A percentile compares a stretch with the other conserved stretches of the same genome.
These are phyloP conservation scores for Colletotrichum sansevieriae DNA, from an alignment of 2,329 filamentous ascomycete genomes.

Conservation along the genomic window DNA sequence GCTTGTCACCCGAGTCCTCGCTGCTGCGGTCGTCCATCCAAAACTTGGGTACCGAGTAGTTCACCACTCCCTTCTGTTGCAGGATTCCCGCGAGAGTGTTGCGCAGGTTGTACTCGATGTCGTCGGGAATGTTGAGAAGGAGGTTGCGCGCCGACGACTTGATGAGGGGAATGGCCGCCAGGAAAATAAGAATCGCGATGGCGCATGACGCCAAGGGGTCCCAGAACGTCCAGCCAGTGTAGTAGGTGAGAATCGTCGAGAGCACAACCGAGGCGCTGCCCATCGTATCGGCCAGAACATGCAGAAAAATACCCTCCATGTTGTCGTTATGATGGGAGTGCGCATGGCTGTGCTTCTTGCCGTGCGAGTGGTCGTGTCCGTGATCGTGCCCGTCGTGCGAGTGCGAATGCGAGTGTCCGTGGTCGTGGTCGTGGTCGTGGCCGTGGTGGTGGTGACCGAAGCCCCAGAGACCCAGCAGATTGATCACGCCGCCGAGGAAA, in stretches of 20 bases:
- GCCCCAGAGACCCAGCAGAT: constrained; percentile 90
- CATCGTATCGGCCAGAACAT: constrained; percentile 93
- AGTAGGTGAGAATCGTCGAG: constrained; percentile 88
- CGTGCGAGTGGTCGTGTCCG: constrained; percentile 56
- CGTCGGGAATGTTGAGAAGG: constrained; percentile 85
- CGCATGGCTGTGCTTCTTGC: constrained; percentile 55
- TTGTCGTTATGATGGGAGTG: constrained; percentile 84
- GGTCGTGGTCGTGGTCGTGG: constrained; percentile 58
- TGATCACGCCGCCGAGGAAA: constrained; percentile 86
- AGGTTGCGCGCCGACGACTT: constrained; percentile 85
- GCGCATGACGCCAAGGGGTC: constrained; percentile 94
- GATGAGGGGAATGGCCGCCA: constrained; percentile 91
- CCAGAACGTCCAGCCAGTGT: constrained; percentile 92
- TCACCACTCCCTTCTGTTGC: constrained; percentile 84
- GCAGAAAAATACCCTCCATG: constrained; percentile 96
- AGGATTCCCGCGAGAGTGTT: constrained; percentile 87
- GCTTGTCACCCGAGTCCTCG: constrained; percentile 58
- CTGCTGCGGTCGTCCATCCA: constrained; percentile 81
- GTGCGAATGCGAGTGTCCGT: constrained; percentile 53
- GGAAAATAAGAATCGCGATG: constrained; percentile 92
- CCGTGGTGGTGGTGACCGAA: constrained; percentile 78
- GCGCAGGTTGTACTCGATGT: constrained; percentile 88
- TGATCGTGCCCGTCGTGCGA: constrained; percentile 56
- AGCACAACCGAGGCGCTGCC: constrained; percentile 95
- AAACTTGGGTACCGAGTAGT: constrained; percentile 89